Evolutionary conservation across 2,329 filamentous ascomycete genomes (phyloP).

Genomic region (Aspergillus sp.): DNA sequence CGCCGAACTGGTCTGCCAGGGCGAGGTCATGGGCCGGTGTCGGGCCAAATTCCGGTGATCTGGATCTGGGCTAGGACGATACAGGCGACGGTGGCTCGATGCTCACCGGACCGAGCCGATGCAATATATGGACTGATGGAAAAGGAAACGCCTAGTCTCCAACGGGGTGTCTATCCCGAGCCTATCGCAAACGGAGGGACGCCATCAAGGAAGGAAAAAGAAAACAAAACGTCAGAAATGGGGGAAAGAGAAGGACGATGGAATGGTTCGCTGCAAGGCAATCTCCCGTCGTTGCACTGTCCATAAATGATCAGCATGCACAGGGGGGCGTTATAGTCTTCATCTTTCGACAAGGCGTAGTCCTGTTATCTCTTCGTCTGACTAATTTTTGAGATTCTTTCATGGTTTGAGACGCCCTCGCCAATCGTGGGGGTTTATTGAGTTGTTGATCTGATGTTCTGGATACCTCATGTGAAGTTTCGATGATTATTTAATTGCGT

Average conservation of each 20-base stretch:
- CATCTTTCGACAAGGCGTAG: background rate
- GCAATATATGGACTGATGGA: background rate
- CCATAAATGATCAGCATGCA: slow-evolving; percentile 12
- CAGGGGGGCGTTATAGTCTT: slow-evolving; percentile 13
- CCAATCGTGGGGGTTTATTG: slow-evolving; percentile 3
- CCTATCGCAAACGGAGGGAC: background rate
- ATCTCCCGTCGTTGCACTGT: background rate
- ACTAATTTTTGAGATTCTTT: background rate
- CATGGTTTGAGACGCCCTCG: background rate
- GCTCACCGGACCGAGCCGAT: background rate
- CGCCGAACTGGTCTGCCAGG: slow-evolving; percentile 96
- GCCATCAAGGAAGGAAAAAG: slow-evolving; percentile 1
- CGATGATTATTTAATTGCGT: slow-evolving; percentile 11
- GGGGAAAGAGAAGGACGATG: background rate
- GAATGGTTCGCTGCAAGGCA: background rate
- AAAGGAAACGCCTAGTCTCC: background rate
- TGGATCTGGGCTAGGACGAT: slow-evolving; percentile 7
- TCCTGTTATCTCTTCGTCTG: background rate
- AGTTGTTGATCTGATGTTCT: slow-evolving; percentile 6
- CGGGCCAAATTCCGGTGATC: slow-evolving; percentile 74
- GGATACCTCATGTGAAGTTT: slow-evolving; percentile 16
- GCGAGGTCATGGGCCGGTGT: slow-evolving; percentile 97
- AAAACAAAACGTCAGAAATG: background rate
- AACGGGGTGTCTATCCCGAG: background rate
- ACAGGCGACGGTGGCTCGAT: background rate